These are phyloP conservation scores for Dryas octopetala DNA, from an alignment of 306 rosid species.

Conservation along the genomic window DNA sequence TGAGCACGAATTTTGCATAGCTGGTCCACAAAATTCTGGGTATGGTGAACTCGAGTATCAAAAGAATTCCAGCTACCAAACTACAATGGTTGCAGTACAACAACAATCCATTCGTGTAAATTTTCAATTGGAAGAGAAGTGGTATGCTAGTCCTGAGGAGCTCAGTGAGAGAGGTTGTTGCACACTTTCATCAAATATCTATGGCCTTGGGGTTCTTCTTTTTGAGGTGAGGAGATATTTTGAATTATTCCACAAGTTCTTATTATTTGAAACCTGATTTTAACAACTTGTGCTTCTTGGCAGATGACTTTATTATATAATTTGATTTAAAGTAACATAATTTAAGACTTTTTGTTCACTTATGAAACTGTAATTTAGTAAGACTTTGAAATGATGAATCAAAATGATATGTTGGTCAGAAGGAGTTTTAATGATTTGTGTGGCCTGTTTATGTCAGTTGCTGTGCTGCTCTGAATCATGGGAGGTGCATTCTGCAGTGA, in stretches of 20 bases:
- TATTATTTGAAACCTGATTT: background rate
- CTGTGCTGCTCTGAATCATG: constrained; percentile 49
- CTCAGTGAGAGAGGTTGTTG: constrained; percentile 38
- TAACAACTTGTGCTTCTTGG: background rate
- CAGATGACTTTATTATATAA: background rate
- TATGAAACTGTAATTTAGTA: background rate
- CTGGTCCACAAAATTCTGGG: constrained; percentile 22
- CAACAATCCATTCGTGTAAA: constrained; percentile 24
- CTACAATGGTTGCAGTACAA: constrained; percentile 16
- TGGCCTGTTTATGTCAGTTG: constrained; percentile 49
- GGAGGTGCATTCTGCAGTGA: constrained; percentile 46
- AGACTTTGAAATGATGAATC: background rate
- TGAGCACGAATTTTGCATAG: constrained; percentile 20
- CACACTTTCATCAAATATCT: constrained; percentile 56
- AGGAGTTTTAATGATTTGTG: constrained; percentile 14
- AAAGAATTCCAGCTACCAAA: constrained; percentile 26
- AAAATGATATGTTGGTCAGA: background rate
- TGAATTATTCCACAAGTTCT: background rate
- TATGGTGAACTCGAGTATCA: constrained; percentile 22
- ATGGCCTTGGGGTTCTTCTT: constrained; percentile 70
- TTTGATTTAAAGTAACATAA: background rate
- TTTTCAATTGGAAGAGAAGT: constrained; percentile 50
- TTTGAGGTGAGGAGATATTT: constrained; percentile 55
- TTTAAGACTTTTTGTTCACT: background rate
- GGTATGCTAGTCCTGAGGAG: constrained; percentile 68